A percentile compares a stretch with the other conserved stretches of the same genome.
Evolutionary conservation across 768 basidiomycete species (phyloP).

Genomic region (Psilocybe tampanensis): DNA sequence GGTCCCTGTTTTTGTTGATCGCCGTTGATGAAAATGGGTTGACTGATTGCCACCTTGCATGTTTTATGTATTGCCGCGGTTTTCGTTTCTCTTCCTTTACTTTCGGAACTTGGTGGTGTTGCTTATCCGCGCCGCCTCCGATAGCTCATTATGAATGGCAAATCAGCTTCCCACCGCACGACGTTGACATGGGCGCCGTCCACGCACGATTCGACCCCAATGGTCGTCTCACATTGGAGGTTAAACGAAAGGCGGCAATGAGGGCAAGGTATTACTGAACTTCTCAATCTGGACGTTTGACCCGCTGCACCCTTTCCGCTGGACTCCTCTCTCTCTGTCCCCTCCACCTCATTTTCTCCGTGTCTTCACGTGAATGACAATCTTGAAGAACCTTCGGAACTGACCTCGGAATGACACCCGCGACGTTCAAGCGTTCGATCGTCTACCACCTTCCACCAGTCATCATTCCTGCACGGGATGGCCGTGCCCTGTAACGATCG

Average conservation of each 20-base stretch:
- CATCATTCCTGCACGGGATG: no score
- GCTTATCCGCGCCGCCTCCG: not conserved
- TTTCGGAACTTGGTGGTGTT: not conserved
- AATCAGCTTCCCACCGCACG: slow-evolving; percentile 52
- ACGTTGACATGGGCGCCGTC: slow-evolving; percentile 55
- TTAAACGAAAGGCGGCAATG: slow-evolving; percentile 27
- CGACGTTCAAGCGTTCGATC: no score
- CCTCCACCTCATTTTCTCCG: no score
- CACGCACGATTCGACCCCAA: slow-evolving; percentile 50
- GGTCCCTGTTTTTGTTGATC: not conserved
- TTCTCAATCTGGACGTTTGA: not conserved
- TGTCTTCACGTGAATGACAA: no score
- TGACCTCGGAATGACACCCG: no score
- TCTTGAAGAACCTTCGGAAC: no score
- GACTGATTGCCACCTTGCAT: no score
- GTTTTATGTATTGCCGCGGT: no score
- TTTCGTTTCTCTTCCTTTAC: not conserved
- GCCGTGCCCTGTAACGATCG: no score
- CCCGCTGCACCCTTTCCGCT: not conserved
- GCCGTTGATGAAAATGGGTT: not conserved
- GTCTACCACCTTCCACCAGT: no score
- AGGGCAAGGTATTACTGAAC: slow-evolving; percentile 1
- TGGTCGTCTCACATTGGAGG: slow-evolving; percentile 50
- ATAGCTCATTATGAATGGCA: slow-evolving; percentile 67
- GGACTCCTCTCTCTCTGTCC: not conserved